A percentile compares a stretch with the other conserved stretches of the same genome.
Evolutionary conservation across 352 stramenopile genomes (phyloP).

Genomic region (Phytophthora citricola): DNA sequence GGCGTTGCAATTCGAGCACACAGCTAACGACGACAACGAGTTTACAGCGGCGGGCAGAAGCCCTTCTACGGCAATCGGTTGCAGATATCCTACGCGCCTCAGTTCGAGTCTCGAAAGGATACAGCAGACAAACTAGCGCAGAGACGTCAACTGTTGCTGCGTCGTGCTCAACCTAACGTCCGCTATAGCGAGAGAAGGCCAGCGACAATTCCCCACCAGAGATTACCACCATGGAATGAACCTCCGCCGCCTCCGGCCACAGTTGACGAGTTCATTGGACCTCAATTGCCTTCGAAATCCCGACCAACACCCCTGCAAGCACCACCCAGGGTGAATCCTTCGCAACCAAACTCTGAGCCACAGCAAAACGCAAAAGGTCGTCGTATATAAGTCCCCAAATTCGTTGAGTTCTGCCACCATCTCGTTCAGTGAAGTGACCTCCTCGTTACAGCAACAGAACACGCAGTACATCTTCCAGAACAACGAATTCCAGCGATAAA

Average conservation of each 20-base stretch:
- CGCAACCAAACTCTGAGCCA: constrained; percentile 2
- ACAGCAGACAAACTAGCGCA: constrained; percentile 69
- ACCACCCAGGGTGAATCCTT: constrained; percentile 10
- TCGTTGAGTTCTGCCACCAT: constrained; percentile 71
- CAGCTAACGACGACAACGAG: constrained; percentile 24
- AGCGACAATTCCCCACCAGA: not conserved
- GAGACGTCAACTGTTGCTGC: constrained; percentile 58
- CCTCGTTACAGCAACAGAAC: constrained; percentile 43
- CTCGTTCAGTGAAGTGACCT: constrained; percentile 51
- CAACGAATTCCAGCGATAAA: not conserved
- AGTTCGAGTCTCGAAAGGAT: constrained; percentile 65
- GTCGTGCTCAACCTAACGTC: constrained; percentile 28
- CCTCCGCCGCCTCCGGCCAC: constrained; percentile 13
- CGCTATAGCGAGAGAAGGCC: not conserved
- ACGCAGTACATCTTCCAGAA: constrained; percentile 1
- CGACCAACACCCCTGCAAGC: not conserved
- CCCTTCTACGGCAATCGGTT: constrained; percentile 73
- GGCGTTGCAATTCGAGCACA: constrained; percentile 28
- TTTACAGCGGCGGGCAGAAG: constrained; percentile 67
- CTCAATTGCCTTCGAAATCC: constrained; percentile 37
- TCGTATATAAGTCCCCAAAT: constrained; percentile 62
- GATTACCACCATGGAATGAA: constrained; percentile 3
- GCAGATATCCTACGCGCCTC: constrained; percentile 66
- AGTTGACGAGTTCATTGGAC: constrained; percentile 53
- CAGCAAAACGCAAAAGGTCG: constrained; percentile 43